Evolutionary conservation across 208 protist species (phyloP), one percentile per base, ranked within the genome.

Genomic region (Crithidia fasciculata): DNA sequence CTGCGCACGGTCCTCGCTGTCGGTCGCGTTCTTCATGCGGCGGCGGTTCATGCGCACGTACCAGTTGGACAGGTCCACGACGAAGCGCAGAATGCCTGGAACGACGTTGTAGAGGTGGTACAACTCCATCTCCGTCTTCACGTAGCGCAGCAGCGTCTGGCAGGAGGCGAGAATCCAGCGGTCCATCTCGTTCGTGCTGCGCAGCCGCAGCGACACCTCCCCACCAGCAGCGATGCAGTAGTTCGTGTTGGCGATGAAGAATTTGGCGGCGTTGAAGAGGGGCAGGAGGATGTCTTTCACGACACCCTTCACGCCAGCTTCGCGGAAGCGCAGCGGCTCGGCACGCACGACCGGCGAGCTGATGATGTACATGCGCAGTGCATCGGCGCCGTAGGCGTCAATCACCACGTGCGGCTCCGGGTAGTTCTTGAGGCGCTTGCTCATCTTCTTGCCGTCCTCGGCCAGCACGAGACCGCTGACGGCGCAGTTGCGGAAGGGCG

Each of bases 391-490:
- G 85, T 99, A 95, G 5, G 84, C 61, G 65, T 99, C 72, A 56
- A 99, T 91, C 5, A 99, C 88, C 18, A 90, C n/a, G 36, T 60
- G 82, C 60, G 99, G 99, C 69, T 99, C 98, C 7, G 99, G 98
- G 85, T 99, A 99, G 91, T 99, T 99, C 82, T 99, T 99, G 36
- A 99, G 78, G 64, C 97, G 85, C 87, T 99, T 99, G 75, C 89
- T 98, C 99, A 99, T 99, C 86, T 99, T 99, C 76, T 98, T 98
- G n/a, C 98, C 97, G 75, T 99, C 97, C 57, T 87, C 87, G 60
- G 99, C 99, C 3, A 99, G 92, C 9, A 99, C 97, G 12, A 99
- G 91, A 37, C 99, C 99, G 80, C 99, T 99, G 5, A 99, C 98
- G 74, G 99, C 97, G 36, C 99, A 84, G 86, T 99, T 99, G 80